These are phyloP conservation scores for Cephalotrichum gorgonifer DNA, from an alignment of 2,329 filamentous ascomycete genomes.

Conservation along the genomic window DNA sequence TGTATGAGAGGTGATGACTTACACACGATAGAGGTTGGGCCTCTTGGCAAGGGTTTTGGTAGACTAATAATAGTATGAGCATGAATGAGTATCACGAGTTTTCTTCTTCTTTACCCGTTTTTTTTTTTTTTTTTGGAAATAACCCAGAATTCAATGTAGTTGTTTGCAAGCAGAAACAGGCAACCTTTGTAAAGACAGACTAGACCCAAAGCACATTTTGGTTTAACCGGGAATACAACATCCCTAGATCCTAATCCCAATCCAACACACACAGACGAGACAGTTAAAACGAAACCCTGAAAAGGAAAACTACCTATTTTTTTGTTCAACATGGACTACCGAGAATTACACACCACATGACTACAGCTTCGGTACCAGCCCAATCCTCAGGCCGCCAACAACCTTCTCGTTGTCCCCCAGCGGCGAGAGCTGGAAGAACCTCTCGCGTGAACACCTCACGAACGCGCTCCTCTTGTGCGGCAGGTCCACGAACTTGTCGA, in stretches of 20 bases:
- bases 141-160: too few relatives aligned
- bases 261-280: too few relatives aligned
- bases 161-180: too few relatives aligned
- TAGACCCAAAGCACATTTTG: too few relatives aligned
- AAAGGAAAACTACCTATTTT: background rate
- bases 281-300: background rate
- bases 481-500: slow-evolving; percentile 63
- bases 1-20: background rate
- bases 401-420: slow-evolving; percentile 44
- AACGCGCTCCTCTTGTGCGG: slow-evolving; percentile 63
- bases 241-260: too few relatives aligned
- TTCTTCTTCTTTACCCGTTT: too few relatives aligned
- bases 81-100: background rate
- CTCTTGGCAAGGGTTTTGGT: too few relatives aligned
- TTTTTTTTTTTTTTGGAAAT: too few relatives aligned
- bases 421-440: slow-evolving; percentile 60
- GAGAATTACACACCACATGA: too few relatives aligned
- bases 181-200: too few relatives aligned
- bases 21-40: background rate
- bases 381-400: slow-evolving; percentile 41
- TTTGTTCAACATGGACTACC: background rate
- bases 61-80: background rate
- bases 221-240: too few relatives aligned
- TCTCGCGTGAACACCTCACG: slow-evolving; percentile 52
- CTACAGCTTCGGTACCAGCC: slow-evolving; percentile 42